Evolutionary conservation across 306 rosid genomes (phyloP), one percentile per base, ranked within the genome.

Genomic region (Luffa acutangula): DNA sequence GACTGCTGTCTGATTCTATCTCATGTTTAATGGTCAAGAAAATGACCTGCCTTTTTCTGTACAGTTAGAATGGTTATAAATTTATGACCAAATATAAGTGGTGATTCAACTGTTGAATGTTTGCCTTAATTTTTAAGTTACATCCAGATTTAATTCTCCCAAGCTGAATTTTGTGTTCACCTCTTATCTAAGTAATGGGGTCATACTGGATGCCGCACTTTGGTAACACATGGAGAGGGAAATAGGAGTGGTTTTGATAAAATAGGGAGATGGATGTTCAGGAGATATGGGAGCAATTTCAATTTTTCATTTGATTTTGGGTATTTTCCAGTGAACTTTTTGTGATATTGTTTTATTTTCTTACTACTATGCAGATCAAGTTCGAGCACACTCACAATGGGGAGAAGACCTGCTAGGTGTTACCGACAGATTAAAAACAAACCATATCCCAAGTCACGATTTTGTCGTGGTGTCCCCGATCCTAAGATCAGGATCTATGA

Each of bases 401-500:
- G 56, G 76, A 71, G 76, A 90, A 91, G 93, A 77, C 97, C 93
- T 3, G 96, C 93, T 4, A 84, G 96, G 33, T 90, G 95, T 82
- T 89, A 90, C 80, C 78, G 93, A n/a, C 97, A 88, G 79, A 90
- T 92, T 49, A 87, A 92, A 82, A 90, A 89, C 84, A 88, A 89
- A 17, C 91, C 97, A 0, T 87, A 88, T 79, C 95, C 97, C 0
- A 90, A 90, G 66, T 92, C 93, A 1, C 87, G 92, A 9, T 92
- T 82, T 84, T 92, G 91, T 75, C 86, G 90, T 10, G 93, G 94
- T 8, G 91, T 89, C 11, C 91, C 97, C 0, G 93, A 92, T 49
- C 89, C 93, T 0, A 88, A 92, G 85, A 88, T 92, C 80, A 86
- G 93, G 46, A 92, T 92, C 74, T 90, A 88, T n/a, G 98, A 93